Percentiles rank a stretch among this genome's conserved stretches.
Evolutionary conservation across 768 basidiomycete genomes (phyloP).

Genomic region (Termitomyces eurrhizus): DNA sequence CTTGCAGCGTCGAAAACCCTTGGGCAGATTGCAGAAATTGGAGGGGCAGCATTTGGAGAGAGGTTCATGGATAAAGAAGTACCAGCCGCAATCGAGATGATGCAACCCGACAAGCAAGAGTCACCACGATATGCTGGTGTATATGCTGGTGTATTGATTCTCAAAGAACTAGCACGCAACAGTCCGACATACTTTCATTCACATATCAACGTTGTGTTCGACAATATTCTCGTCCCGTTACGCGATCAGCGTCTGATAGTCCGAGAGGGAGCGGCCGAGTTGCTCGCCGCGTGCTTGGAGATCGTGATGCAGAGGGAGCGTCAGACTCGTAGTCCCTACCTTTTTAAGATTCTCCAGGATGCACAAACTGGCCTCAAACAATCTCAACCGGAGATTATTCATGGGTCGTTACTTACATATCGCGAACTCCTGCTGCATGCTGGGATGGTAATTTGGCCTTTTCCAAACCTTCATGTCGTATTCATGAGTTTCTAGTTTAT

Average conservation of each 20-base stretch:
- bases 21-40: constrained; percentile 81
- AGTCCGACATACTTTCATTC: constrained; percentile 86
- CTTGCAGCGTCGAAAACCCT: constrained; percentile 89
- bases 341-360: constrained; percentile 83
- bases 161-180: constrained; percentile 90
- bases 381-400: constrained; percentile 81
- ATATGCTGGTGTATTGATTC: constrained; percentile 87
- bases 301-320: constrained; percentile 78
- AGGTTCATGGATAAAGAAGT: constrained; percentile 89
- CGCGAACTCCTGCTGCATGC: constrained; percentile 89
- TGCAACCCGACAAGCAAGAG: constrained; percentile 79
- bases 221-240: constrained; percentile 88
- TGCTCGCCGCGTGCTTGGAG: constrained; percentile 89
- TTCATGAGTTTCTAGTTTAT: constrained; percentile 58
- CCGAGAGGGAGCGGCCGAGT: constrained; percentile 88
- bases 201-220: constrained; percentile 84
- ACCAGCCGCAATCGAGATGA: constrained; percentile 73
- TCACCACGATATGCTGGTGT: constrained; percentile 90
- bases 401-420: constrained; percentile 89
- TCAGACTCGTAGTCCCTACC: constrained; percentile 58
- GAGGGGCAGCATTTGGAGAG: constrained; percentile 81
- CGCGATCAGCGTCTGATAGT: constrained; percentile 88
- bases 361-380: constrained; percentile 80
- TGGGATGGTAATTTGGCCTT: constrained; percentile 70
- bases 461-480: not conserved